Evolutionary conservation across 1,139 yeast genomes (phyloP).

Genomic region (Suhomyces terraborum): DNA sequence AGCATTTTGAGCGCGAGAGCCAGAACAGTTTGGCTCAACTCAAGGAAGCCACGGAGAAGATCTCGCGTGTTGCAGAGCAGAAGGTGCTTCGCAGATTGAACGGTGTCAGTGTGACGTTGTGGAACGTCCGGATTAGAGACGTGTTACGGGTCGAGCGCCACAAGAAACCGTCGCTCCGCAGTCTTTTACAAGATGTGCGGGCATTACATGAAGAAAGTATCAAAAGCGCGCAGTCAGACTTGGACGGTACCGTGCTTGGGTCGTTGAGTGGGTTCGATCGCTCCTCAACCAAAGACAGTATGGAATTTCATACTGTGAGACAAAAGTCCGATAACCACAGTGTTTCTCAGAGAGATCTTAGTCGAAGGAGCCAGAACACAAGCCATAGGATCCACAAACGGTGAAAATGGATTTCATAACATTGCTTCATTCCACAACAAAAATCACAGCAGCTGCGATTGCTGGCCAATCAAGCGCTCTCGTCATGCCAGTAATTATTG

Average conservation of each 20-base stretch:
- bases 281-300: not conserved
- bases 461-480: not conserved
- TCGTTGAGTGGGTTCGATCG: constrained; percentile 3
- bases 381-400: not conserved
- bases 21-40: constrained; percentile 24
- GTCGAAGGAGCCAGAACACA: not conserved
- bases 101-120: constrained; percentile 43
- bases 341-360: not conserved
- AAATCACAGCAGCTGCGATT: no score
- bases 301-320: not conserved
- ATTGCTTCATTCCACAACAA: no score
- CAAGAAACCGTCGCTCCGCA: constrained; percentile 33
- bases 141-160: constrained; percentile 48
- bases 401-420: no score
- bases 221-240: constrained; percentile 5
- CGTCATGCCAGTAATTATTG: no score
- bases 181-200: constrained; percentile 33
- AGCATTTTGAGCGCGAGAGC: constrained; percentile 26
- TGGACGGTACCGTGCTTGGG: constrained; percentile 9
- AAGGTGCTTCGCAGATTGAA: constrained; percentile 40
- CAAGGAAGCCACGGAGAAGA: constrained; percentile 18
- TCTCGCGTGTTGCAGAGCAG: constrained; percentile 26
- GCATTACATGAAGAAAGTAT: constrained; percentile 15
- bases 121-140: constrained; percentile 41
- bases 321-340: not conserved